Evolutionary conservation across 805 yeast species (phyloP).

Genomic region (Pichia californica): DNA sequence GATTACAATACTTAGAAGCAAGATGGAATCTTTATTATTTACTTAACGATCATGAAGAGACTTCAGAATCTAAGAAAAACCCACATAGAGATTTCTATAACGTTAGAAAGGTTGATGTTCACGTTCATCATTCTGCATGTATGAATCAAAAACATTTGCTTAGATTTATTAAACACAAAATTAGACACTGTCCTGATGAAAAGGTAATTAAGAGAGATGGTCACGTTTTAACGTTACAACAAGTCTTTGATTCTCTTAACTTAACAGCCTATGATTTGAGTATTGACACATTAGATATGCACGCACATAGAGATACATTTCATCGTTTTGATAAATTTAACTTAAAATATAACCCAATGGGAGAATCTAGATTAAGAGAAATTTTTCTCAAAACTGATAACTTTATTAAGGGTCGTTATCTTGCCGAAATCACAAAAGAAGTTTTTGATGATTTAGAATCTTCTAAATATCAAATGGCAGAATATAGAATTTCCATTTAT

Average conservation of each 20-base stretch:
- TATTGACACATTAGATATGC: conserved; percentile 98
- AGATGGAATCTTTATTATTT: conserved; percentile 90
- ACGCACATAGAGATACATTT: conserved; percentile 96
- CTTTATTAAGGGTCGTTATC: conserved; percentile 76
- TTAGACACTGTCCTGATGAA: conserved; percentile 80
- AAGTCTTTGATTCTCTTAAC: conserved; percentile 86
- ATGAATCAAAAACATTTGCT: conserved; percentile 97
- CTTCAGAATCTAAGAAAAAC: conserved; percentile 79
- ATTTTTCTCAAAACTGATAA: conserved; percentile 95
- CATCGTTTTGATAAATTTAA: conserved; percentile 97
- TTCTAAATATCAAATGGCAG: conserved; percentile 96
- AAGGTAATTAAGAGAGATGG: conserved; percentile 93
- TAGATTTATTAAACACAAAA: conserved; percentile 90
- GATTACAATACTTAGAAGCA: conserved; percentile 91
- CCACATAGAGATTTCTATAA: conserved; percentile 98
- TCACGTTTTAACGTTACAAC: conserved; percentile 72
- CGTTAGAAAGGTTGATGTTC: conserved; percentile 95
- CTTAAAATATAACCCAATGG: conserved; percentile 94
- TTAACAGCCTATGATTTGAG: conserved; percentile 91
- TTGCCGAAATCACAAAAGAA: conserved; percentile 91
- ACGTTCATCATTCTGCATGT: conserved; percentile 98
- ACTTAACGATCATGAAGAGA: conserved; percentile 89
- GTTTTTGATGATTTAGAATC: conserved; percentile 92
- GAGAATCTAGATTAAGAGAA: conserved; percentile 95
- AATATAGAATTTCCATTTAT: conserved; percentile 89